Evolutionary conservation across 805 yeast species (phyloP).

Genomic region (Grigorovia yakushimaensis): DNA sequence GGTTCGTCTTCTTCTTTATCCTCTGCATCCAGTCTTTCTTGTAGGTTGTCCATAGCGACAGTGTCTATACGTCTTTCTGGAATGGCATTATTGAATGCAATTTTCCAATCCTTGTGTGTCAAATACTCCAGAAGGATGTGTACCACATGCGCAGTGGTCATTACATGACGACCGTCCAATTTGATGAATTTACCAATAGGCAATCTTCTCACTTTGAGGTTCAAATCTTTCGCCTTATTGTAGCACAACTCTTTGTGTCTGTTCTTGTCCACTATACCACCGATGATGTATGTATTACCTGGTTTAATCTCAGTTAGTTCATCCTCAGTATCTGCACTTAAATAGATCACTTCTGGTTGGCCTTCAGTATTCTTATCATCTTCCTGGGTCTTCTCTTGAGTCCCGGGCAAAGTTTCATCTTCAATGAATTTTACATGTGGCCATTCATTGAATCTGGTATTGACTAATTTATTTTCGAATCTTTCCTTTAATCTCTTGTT

Average conservation of each 20-base stretch:
- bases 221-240: constrained; percentile 67
- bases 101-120: constrained; percentile 72
- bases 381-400: constrained; percentile 21
- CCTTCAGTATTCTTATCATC: constrained; percentile 18
- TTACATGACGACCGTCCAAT: constrained; percentile 75
- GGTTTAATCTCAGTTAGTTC: constrained; percentile 52
- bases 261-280: constrained; percentile 95
- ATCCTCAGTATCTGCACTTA: constrained; percentile 82
- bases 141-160: constrained; percentile 93
- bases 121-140: constrained; percentile 76
- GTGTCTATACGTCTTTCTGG: constrained; percentile 63
- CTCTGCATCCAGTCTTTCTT: not conserved
- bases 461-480: constrained; percentile 51
- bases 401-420: constrained; percentile 17
- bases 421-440: constrained; percentile 44
- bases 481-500: constrained; percentile 54
- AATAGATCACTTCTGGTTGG: constrained; percentile 34
- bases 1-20: not conserved
- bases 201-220: constrained; percentile 62
- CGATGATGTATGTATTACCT: constrained; percentile 73
- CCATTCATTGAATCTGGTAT: constrained; percentile 58
- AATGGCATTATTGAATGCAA: constrained; percentile 75
- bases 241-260: constrained; percentile 74
- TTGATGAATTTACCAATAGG: constrained; percentile 83
- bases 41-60: not conserved